Percentiles rank a stretch among this genome's conserved stretches.
phyloP scores from a whole-genome alignment of 371 early-diverging fungal species.

The Mortierella sp. region DNA sequence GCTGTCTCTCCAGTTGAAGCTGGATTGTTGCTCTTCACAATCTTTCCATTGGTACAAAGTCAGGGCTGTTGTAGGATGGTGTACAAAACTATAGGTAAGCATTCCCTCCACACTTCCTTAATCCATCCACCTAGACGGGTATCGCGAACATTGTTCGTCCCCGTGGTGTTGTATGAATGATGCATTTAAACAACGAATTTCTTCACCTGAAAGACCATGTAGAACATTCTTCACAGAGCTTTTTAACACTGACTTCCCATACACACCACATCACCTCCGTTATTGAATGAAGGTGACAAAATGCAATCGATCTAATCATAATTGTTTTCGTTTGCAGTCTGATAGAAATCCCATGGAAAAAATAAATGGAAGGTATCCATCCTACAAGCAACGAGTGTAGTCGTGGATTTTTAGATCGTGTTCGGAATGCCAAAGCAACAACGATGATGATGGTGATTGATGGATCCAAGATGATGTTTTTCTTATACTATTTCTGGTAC shows the following conservation, averaged over 20 bases:
- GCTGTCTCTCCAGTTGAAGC: no score
- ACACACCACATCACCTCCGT: conserved; percentile 4
- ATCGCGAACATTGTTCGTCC: not conserved
- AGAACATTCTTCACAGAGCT: conserved; percentile 56
- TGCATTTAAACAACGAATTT: conserved; percentile 57
- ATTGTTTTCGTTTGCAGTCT: no score
- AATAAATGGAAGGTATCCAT: no score
- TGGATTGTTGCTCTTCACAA: no score
- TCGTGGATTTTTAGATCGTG: not conserved
- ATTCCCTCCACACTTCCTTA: not conserved
- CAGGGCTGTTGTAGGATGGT: no score
- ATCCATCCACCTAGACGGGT: not conserved
- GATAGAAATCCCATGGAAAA: not conserved
- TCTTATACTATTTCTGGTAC: conserved; percentile 51
- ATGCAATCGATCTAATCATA: no score
- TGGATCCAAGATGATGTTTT: conserved; percentile 47
- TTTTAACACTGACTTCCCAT: conserved; percentile 54
- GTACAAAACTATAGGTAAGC: no score
- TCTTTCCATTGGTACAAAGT: no score
- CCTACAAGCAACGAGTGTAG: not conserved
- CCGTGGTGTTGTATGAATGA: conserved; percentile 49
- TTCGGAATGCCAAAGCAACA: no score
- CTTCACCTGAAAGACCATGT: conserved; percentile 58
- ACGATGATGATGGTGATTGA: not conserved
- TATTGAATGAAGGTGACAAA: no score